These are phyloP conservation scores for Didymella pinodella DNA, from an alignment of 2,329 filamentous ascomycete species.

Conservation along the genomic window DNA sequence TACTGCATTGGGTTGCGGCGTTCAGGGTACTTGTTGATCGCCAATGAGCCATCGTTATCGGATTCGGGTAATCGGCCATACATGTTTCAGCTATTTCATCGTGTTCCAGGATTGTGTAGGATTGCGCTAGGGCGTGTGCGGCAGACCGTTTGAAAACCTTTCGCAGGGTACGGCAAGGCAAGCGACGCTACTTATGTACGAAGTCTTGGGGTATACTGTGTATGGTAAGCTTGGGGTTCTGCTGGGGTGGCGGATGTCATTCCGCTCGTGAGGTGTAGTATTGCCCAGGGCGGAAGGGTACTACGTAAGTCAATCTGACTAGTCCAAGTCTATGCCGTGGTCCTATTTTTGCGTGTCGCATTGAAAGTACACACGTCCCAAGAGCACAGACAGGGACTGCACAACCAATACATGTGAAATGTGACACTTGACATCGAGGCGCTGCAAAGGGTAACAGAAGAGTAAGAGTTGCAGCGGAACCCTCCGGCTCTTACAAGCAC, in stretches of 20 bases:
- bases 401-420: conserved; percentile 10
- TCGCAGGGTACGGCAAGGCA: conserved; percentile 12
- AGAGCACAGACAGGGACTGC: conserved; percentile 18
- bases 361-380: conserved; percentile 13
- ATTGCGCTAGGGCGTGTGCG: conserved; percentile 18
- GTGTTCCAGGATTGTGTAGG: conserved; percentile 24
- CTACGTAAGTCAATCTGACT: conserved; percentile 22
- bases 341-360: conserved; percentile 22
- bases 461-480: conserved; percentile 9
- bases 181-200: conserved; percentile 13
- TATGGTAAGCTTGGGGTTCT: conserved; percentile 1
- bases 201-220: conserved; percentile 2
- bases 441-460: conserved; percentile 8
- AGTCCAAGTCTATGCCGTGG: conserved; percentile 16
- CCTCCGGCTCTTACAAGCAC: neutral
- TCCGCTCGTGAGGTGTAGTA: conserved; percentile 16
- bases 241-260: conserved; percentile 9
- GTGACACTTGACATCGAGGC: conserved; percentile 7
- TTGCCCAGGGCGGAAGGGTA: conserved; percentile 20
- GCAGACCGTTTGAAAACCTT: conserved; percentile 10
- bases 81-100: conserved; percentile 21
- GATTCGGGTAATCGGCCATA: conserved; percentile 22
- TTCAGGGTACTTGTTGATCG: conserved; percentile 20
- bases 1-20: conserved; percentile 17
- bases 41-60: conserved; percentile 19